phyloP scores from a whole-genome alignment of 164 flowering plant genomes.

The Nelumbo lutea region DNA sequence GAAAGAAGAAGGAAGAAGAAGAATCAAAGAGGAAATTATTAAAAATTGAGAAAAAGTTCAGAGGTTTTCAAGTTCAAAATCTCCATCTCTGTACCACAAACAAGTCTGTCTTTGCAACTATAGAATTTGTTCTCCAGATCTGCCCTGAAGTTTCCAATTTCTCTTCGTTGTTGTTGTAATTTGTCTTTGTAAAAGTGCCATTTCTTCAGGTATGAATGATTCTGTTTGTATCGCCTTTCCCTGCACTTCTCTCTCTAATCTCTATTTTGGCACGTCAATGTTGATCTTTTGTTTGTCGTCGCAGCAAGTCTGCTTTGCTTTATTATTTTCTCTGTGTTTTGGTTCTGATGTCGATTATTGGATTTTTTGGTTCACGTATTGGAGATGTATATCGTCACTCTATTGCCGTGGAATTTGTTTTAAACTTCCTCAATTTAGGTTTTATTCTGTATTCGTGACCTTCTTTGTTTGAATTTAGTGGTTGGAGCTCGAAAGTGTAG shows the following conservation, averaged over 20 bases:
- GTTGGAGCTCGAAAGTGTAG: background rate
- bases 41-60: no score
- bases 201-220: slow-evolving; percentile 10
- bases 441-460: background rate
- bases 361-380: background rate
- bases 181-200: background rate
- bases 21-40: background rate
- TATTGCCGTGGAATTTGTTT: no score
- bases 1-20: slow-evolving; percentile 7
- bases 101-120: background rate
- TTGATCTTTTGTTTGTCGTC: background rate
- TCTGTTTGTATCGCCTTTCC: background rate
- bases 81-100: slow-evolving; percentile 3
- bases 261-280: background rate
- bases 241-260: background rate
- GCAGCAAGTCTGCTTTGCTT: background rate
- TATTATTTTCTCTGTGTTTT: background rate
- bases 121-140: no score
- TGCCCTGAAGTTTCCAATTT: background rate
- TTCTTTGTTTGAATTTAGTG: background rate
- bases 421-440: background rate
- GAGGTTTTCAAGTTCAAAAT: background rate
- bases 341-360: background rate
- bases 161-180: background rate
- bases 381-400: no score